Evolutionary conservation across 306 rosid species (phyloP).

Genomic region (Fragaria iinumae): DNA sequence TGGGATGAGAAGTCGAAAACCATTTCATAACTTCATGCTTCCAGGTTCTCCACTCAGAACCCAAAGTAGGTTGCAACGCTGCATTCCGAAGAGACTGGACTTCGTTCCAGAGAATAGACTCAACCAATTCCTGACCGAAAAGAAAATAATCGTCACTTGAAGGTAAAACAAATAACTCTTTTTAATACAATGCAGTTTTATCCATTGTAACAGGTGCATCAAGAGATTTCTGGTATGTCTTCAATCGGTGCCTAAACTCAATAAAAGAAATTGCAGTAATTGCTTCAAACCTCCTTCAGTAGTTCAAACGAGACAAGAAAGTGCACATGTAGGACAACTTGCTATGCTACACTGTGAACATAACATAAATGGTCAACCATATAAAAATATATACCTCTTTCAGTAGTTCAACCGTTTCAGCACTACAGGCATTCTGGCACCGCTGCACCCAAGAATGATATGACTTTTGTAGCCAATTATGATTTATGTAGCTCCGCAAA

Average conservation of each 20-base stretch:
- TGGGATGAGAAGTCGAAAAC: slow-evolving; percentile 62
- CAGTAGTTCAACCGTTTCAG: slow-evolving; percentile 76
- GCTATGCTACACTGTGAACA: background rate
- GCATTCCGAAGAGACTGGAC: slow-evolving; percentile 65
- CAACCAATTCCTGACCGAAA: slow-evolving; percentile 73
- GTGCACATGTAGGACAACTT: background rate
- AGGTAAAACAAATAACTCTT: slow-evolving; percentile 11
- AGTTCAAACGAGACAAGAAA: slow-evolving; percentile 2
- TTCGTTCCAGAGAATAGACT: slow-evolving; percentile 78
- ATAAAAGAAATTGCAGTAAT: slow-evolving; percentile 6
- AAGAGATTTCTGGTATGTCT: slow-evolving; percentile 10
- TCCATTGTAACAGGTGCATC: slow-evolving; percentile 20
- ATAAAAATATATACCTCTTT: slow-evolving; percentile 68
- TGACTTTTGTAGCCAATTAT: slow-evolving; percentile 67
- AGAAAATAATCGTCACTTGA: slow-evolving; percentile 29
- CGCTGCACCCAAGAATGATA: slow-evolving; percentile 66
- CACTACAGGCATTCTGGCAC: slow-evolving; percentile 74
- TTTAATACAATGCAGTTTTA: slow-evolving; percentile 13
- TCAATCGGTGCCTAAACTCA: background rate
- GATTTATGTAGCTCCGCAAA: slow-evolving; percentile 53
- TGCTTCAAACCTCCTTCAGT: background rate
- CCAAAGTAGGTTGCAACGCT: slow-evolving; percentile 53
- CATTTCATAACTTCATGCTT: slow-evolving; percentile 91
- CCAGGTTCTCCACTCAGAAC: slow-evolving; percentile 98
- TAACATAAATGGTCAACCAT: slow-evolving; percentile 22